Evolutionary conservation across 2,329 filamentous ascomycete species (phyloP).

Genomic region (Fusarium annulatum): DNA sequence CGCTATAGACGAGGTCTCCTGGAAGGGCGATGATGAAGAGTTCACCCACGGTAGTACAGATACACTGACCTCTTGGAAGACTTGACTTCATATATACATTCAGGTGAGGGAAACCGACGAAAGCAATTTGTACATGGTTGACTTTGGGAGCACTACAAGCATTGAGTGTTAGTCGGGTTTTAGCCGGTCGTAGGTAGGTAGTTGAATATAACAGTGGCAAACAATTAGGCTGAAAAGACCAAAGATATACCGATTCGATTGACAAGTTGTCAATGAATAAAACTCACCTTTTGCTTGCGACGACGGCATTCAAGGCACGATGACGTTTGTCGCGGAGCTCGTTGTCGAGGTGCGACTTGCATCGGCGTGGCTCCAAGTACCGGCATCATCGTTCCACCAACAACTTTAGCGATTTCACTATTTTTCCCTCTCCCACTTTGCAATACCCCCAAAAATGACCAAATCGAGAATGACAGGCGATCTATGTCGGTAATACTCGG

Average conservation of each 20-base stretch:
- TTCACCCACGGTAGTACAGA: not conserved
- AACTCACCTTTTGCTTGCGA: slow-evolving; percentile 62
- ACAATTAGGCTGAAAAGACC: not conserved
- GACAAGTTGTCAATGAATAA: not conserved
- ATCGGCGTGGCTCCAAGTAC: slow-evolving; percentile 30
- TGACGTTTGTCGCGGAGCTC: slow-evolving; percentile 48
- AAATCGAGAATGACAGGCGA: slow-evolving; percentile 1
- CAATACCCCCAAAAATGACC: not conserved
- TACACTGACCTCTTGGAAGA: slow-evolving; percentile 34
- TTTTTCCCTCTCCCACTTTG: not conserved
- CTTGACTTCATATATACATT: slow-evolving; percentile 59
- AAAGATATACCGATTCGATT: not conserved
- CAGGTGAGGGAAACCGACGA: slow-evolving; percentile 62
- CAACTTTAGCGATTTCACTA: not conserved
- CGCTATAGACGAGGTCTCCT: not conserved
- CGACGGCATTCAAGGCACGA: slow-evolving; percentile 64
- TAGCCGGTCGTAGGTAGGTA: not conserved
- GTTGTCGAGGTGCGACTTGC: slow-evolving; percentile 35
- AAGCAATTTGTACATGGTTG: slow-evolving; percentile 66
- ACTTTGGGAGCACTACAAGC: slow-evolving; percentile 62
- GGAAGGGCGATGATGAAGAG: not conserved
- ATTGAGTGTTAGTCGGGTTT: not conserved
- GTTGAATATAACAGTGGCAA: not conserved
- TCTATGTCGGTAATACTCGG: not conserved
- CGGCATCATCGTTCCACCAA: slow-evolving; percentile 33